Percentiles rank a stretch among this genome's conserved stretches.
Evolutionary conservation across 192 early-diverging fungal genomes (phyloP).

Genomic region (Backusella mclennaniae): DNA sequence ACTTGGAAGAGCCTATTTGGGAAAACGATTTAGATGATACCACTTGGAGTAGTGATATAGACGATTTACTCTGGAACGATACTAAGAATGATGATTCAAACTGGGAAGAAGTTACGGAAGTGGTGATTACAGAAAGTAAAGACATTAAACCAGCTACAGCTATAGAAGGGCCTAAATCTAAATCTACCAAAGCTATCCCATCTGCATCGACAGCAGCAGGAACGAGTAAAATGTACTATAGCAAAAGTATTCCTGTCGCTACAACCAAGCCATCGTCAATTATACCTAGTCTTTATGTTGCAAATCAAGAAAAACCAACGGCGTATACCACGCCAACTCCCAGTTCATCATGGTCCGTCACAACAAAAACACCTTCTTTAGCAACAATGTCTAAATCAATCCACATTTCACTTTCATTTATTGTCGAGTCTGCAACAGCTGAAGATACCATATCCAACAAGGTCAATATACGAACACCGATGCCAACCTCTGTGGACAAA

Average conservation of each 20-base stretch:
- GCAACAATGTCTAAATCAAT: not conserved
- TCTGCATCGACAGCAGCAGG: not conserved
- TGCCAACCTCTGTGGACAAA: not conserved
- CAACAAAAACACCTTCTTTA: not conserved
- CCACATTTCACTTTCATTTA: not conserved
- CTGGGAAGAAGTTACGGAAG: not conserved
- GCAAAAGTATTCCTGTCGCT: not conserved
- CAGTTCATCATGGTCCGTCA: not conserved
- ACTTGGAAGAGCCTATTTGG: constrained; percentile 5
- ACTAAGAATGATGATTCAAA: not conserved
- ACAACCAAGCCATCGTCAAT: not conserved
- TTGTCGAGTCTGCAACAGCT: not conserved
- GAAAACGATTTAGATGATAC: not conserved
- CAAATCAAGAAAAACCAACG: not conserved
- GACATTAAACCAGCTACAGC: not conserved
- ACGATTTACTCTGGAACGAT: not conserved
- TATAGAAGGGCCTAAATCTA: not conserved
- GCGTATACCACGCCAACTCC: not conserved
- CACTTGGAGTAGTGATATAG: not conserved
- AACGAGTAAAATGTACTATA: not conserved
- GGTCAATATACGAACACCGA: not conserved
- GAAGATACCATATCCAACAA: not conserved
- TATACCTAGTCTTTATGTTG: not conserved
- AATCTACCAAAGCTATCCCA: not conserved
- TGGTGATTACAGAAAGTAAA: not conserved